phyloP scores from a whole-genome alignment of 2,329 filamentous ascomycete species.

The Ceratocystis lukuohia region DNA sequence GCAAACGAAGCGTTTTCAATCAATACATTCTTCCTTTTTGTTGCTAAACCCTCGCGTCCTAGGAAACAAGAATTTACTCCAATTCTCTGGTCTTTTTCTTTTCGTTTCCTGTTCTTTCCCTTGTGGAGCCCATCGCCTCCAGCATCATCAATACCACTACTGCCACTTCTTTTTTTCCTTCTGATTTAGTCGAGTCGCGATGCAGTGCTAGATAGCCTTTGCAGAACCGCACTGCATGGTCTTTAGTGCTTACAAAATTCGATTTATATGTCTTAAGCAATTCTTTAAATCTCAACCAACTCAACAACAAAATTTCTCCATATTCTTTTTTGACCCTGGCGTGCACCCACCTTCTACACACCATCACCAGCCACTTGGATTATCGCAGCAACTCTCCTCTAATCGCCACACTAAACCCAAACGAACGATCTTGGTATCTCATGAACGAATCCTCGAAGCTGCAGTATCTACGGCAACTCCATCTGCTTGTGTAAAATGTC shows the following conservation, averaged over 20 bases:
- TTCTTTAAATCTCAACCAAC: not conserved
- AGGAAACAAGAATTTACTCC: not conserved
- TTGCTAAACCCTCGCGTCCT: not conserved
- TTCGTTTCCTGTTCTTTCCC: not conserved
- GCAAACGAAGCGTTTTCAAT: conserved; percentile 3
- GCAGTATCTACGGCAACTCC: not conserved
- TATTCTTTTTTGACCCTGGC: not conserved
- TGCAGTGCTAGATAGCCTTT: not conserved
- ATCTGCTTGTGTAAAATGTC: conserved; percentile 28
- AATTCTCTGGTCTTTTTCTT: not conserved
- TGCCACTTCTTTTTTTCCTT: not conserved
- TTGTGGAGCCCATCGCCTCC: not conserved
- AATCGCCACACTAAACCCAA: not conserved
- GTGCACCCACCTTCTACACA: too few species aligned
- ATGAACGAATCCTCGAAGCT: not conserved
- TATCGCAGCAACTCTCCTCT: not conserved
- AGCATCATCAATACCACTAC: not conserved
- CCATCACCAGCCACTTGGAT: conserved; percentile 6
- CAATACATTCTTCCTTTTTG: conserved; percentile 4
- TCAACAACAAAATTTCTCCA: not conserved
- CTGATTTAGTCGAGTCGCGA: not conserved
- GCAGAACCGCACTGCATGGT: not conserved
- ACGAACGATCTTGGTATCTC: not conserved
- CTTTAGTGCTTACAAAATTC: not conserved
- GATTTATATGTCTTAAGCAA: too few species aligned